Evolutionary conservation across 2,329 filamentous ascomycete species (phyloP).

Genomic region (Eutypa lata): DNA sequence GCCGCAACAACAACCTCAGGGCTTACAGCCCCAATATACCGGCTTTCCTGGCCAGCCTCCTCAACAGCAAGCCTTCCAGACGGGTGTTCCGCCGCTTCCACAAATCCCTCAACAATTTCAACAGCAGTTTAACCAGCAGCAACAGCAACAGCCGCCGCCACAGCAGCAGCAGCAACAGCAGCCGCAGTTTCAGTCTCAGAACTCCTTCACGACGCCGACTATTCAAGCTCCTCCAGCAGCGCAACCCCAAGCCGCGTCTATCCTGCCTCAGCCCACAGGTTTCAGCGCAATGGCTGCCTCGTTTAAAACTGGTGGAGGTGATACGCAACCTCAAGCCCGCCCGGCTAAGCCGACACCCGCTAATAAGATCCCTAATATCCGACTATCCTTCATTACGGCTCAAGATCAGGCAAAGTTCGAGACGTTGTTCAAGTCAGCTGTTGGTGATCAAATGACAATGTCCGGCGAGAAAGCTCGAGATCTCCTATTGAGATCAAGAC

Average conservation of each 20-base stretch:
- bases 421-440: conserved; percentile 93
- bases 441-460: conserved; percentile 82
- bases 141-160: conserved; percentile 39
- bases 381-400: conserved; percentile 92
- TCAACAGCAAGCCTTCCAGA: conserved; percentile 59
- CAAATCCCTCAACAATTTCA: conserved; percentile 59
- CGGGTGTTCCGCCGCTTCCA: conserved; percentile 57
- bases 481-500: conserved; percentile 80
- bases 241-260: conserved; percentile 52
- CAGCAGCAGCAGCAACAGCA: conserved; percentile 40
- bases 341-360: conserved; percentile 46
- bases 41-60: conserved; percentile 39
- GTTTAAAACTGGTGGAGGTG: conserved; percentile 52
- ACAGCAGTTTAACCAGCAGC: conserved; percentile 55
- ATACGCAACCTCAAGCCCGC: conserved; percentile 40
- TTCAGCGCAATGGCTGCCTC: conserved; percentile 66
- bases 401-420: conserved; percentile 96
- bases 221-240: conserved; percentile 46
- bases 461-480: conserved; percentile 91
- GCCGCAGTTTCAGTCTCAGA: conserved; percentile 40
- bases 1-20: conserved; percentile 42
- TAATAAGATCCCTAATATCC: conserved; percentile 87
- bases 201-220: conserved; percentile 44
- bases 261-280: conserved; percentile 64
- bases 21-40: conserved; percentile 47